These are phyloP conservation scores for Conoideocrella luteorostrata DNA, from an alignment of 2,329 filamentous ascomycete species.

Conservation along the genomic window DNA sequence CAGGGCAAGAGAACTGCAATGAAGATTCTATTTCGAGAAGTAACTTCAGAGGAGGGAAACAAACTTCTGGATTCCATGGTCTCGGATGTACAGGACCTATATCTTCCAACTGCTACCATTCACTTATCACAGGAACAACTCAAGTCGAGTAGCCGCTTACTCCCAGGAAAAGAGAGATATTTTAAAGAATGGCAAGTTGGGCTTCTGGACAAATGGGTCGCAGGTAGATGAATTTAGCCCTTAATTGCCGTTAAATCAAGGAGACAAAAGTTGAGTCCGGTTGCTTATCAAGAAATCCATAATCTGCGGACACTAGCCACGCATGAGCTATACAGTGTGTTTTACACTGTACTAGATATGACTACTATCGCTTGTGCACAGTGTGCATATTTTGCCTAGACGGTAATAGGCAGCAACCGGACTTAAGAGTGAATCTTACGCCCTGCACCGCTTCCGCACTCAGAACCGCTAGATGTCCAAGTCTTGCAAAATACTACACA, in stretches of 20 bases:
- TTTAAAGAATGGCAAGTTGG: slow-evolving; percentile 66
- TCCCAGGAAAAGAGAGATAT: slow-evolving; percentile 49
- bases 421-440: not conserved
- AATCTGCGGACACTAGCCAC: no score
- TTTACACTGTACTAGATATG: not conserved
- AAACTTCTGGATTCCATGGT: slow-evolving; percentile 42
- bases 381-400: not conserved
- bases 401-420: not conserved
- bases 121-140: slow-evolving; percentile 37
- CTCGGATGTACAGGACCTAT: slow-evolving; percentile 54
- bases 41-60: slow-evolving; percentile 38
- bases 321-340: not conserved
- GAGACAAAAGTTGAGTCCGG: not conserved
- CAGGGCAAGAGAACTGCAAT: slow-evolving; percentile 32
- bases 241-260: not conserved
- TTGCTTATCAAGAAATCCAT: no score
- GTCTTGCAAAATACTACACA: no score
- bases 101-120: slow-evolving; percentile 46
- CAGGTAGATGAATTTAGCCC: slow-evolving; percentile 2
- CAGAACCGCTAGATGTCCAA: no score
- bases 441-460: no score
- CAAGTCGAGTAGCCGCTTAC: slow-evolving; percentile 37
- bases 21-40: slow-evolving; percentile 46
- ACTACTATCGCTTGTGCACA: not conserved
- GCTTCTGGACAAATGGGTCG: slow-evolving; percentile 41